Conservation (phyloP, 768 basidiomycete genomes). For the Zangia roseola region DNA sequence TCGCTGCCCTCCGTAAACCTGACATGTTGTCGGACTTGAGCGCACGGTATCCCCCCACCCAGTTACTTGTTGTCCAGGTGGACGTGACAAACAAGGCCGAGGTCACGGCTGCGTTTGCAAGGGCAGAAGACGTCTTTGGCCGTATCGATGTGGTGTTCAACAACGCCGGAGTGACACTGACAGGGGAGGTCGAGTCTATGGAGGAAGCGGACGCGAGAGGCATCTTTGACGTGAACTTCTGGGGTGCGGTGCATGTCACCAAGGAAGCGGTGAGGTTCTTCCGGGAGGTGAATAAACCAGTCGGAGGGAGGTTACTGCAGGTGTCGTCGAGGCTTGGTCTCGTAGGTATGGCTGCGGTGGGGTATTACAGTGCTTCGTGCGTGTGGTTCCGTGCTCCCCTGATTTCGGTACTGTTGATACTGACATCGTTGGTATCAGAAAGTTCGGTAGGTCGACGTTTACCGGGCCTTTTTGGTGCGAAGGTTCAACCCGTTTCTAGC, state of each 20-base stretch:
- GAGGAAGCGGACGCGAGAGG: conserved; percentile 30
- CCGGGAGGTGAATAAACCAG: conserved; percentile 38
- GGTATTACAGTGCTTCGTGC: conserved; percentile 29
- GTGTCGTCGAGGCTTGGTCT: conserved; percentile 37
- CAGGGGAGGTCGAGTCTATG: conserved; percentile 37
- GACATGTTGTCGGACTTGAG: conserved; percentile 29
- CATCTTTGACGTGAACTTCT: conserved; percentile 39
- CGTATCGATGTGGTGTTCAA: conserved; percentile 38
- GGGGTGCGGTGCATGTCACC: conserved; percentile 33
- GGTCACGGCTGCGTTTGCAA: conserved; percentile 27
- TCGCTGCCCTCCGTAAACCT: conserved; percentile 45
- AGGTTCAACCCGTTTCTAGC: conserved; percentile 7
- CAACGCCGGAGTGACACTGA: conserved; percentile 31
- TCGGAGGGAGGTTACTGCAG: conserved; percentile 39
- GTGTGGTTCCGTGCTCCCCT: background rate
- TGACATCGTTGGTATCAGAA: conserved; percentile 4
- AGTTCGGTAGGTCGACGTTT: conserved; percentile 11
- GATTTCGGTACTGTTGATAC: background rate
- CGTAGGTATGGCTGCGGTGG: conserved; percentile 8
- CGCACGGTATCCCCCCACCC: conserved; percentile 18
- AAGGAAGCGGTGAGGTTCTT: conserved; percentile 34
- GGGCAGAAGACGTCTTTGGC: conserved; percentile 28
- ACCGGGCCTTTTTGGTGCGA: background rate
- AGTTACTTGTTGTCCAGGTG: conserved; percentile 31
- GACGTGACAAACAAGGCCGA: conserved; percentile 31